A percentile compares a stretch with the other conserved stretches of the same genome.
These are phyloP conservation scores for Venturia carpophila DNA, from an alignment of 2,329 filamentous ascomycete genomes.

Conservation along the genomic window DNA sequence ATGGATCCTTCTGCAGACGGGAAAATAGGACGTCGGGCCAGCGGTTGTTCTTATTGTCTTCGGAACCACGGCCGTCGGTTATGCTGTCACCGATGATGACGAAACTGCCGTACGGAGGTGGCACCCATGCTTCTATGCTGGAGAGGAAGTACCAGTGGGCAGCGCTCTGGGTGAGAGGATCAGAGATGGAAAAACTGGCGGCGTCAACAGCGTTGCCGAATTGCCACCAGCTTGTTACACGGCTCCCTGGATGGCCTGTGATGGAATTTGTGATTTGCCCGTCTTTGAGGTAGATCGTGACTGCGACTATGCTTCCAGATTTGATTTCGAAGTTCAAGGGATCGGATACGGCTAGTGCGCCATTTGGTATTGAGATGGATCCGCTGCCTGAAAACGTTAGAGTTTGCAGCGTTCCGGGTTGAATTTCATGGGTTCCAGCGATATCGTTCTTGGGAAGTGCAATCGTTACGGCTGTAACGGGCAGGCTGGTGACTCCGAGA, in stretches of 20 bases:
- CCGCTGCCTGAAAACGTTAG: slow-evolving; percentile 52
- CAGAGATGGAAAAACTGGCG: slow-evolving; percentile 34
- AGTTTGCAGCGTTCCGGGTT: slow-evolving; percentile 43
- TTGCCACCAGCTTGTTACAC: slow-evolving; percentile 54
- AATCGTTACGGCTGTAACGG: slow-evolving; percentile 43
- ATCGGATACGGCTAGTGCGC: slow-evolving; percentile 53
- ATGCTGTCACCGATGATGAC: slow-evolving; percentile 57
- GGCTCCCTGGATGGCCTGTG: slow-evolving; percentile 57
- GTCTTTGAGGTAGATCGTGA: slow-evolving; percentile 50
- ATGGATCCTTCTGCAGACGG: neutral
- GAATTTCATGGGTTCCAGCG: slow-evolving; percentile 47
- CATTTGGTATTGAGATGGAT: slow-evolving; percentile 46
- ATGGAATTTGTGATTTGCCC: slow-evolving; percentile 52
- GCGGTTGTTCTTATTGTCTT: slow-evolving; percentile 36
- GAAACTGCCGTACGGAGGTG: slow-evolving; percentile 38
- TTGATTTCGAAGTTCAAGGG: slow-evolving; percentile 49
- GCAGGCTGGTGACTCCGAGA: slow-evolving; percentile 53
- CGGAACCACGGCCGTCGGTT: slow-evolving; percentile 55
- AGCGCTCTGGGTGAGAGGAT: slow-evolving; percentile 19
- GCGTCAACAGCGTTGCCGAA: slow-evolving; percentile 49
- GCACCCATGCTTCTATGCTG: slow-evolving; percentile 48
- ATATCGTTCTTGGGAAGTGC: slow-evolving; percentile 42
- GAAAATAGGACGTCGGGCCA: neutral
- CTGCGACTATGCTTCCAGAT: slow-evolving; percentile 46
- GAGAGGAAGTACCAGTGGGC: slow-evolving; percentile 53